Base-by-base conservation (phyloP, 768 basidiomycete species). In the Podaxis sp. region DNA sequence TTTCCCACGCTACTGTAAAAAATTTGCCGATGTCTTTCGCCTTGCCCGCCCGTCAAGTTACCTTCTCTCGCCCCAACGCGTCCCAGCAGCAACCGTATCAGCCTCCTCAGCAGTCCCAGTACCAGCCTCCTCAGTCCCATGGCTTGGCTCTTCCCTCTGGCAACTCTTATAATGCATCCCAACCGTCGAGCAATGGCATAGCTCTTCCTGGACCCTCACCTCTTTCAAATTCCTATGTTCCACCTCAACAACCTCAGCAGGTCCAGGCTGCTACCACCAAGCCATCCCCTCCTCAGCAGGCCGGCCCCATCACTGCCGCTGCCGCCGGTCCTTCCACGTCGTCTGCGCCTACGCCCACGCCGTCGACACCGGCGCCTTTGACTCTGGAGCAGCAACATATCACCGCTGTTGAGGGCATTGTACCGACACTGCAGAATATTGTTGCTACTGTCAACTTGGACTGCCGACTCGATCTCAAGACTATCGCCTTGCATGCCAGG, bases 391-490 rank as follows among this genome's bases (percentile, higher is more conserved):
- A 94, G 65, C 93, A 94, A 69, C 92, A 96, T 73, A 96, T 98
- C 68, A 97, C 95, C 15, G 94, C 94, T 47, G 95, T 96, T 17
- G 93, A 97, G 74, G 97, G 96, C 63, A 96, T 98, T 68, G 96
- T 98, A 7, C 97, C 96, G n/a, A 98, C 95, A 2, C 83, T 99
- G 56, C 96, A 99, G 85, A 99, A 98, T 78, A 98, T 98, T 64
- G 97, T 99, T 67, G 96, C 97, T 4, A 99, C 97, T 5, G 96
- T 98, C 75, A 98, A 98, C 71, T 85, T 99, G 27, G 96, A 97
- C 75, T 98, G 96, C 66, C 86, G 96, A 43, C 82, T 99, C 54
- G 97, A 98, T 75, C 80, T 99, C 59, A 99, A 99, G 85, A 98
- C 97, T 57, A 99, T 98, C 63, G 96, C 97, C 9, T 78, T 98